Base-by-base conservation (phyloP, 768 basidiomycete genomes). In the Arthromyces matolae region DNA sequence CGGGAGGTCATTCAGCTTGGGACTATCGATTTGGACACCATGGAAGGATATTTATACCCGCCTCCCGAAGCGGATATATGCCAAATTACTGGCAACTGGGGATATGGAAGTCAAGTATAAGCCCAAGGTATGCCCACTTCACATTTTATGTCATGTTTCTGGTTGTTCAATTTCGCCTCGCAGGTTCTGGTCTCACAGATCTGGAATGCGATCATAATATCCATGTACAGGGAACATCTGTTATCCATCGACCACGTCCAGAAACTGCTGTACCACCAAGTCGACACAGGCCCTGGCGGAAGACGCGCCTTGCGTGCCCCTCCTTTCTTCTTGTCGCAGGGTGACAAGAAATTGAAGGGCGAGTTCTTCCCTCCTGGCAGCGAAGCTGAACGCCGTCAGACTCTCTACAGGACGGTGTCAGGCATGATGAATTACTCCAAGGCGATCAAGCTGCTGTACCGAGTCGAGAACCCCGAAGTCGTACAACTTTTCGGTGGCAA, bases 361-460 rank as follows among this genome's bases (percentile, higher is more conserved):
- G 89, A 89, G 64, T 99, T 97, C 74, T 97, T 99, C 86, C 93
- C 95, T 9, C 66, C 79, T 27, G 92, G 91, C 7, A 93, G 90
- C 55, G 96, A 98, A 64, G 96, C 96, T 1, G 93, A 98, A 64
- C 86, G 96, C 41, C 81, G 96, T 14, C 96, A 99, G 73, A 99
- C 96, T 2, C 81, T 99, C 16, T 98, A 99, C 65, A 84, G 96
- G 55, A 99, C 96, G 12, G 95, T 99, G 14, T 97, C 96, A 28
- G 96, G 96, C 42, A 97, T 99, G 91, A 98, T 98, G 96, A 99
- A 99, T 72, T 98, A 99, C 67, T 84, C 90, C 56, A 99, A 99
- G 73, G 96, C 96, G 10, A 98, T 99, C 82, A 99, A 99, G 66
- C 73, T 99, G 28, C 79, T 99, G n/a, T 95, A 98, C 67, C 92